Evolutionary conservation across 352 stramenopile genomes (phyloP).

Genomic region (Pythium utonaiense): DNA sequence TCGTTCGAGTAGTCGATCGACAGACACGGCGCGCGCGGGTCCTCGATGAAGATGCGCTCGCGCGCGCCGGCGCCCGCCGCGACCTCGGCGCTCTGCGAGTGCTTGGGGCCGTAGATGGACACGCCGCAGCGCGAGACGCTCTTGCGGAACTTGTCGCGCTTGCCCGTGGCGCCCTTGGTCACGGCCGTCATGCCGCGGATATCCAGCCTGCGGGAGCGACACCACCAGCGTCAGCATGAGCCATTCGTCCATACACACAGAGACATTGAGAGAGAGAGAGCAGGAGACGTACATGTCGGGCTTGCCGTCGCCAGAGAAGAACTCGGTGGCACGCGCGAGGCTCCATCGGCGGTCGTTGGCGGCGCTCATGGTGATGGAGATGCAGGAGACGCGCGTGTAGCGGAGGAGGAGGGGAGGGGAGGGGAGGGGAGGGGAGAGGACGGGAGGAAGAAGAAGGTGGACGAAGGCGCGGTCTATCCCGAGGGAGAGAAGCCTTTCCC

Average conservation of each 20-base stretch:
- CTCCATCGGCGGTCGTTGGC: slow-evolving; percentile 70
- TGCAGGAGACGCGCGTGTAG: not conserved
- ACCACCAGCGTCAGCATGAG: no score
- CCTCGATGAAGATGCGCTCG: slow-evolving; percentile 87
- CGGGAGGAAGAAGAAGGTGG: no score
- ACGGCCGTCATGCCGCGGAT: slow-evolving; percentile 86
- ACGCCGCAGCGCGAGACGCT: slow-evolving; percentile 82
- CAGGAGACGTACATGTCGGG: slow-evolving; percentile 62
- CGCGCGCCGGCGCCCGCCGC: slow-evolving; percentile 30
- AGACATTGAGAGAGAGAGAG: not conserved
- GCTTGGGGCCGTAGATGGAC: slow-evolving; percentile 85
- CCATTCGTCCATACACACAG: no score
- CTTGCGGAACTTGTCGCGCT: slow-evolving; percentile 88
- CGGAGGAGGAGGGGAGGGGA: not conserved
- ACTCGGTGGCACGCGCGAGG: slow-evolving; percentile 81
- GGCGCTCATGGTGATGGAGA: slow-evolving; percentile 20
- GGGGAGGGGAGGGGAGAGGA: no score
- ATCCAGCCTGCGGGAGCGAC: slow-evolving; percentile 76
- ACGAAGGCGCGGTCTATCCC: no score
- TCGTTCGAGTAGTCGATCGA: slow-evolving; percentile 88
- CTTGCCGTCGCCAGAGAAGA: slow-evolving; percentile 87
- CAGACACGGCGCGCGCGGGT: slow-evolving; percentile 74
- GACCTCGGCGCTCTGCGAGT: slow-evolving; percentile 51
- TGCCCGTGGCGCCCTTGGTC: slow-evolving; percentile 78
- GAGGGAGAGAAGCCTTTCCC: no score